Evolutionary conservation across 768 basidiomycete genomes (phyloP).

Genomic region (Coprinellus micaceus): DNA sequence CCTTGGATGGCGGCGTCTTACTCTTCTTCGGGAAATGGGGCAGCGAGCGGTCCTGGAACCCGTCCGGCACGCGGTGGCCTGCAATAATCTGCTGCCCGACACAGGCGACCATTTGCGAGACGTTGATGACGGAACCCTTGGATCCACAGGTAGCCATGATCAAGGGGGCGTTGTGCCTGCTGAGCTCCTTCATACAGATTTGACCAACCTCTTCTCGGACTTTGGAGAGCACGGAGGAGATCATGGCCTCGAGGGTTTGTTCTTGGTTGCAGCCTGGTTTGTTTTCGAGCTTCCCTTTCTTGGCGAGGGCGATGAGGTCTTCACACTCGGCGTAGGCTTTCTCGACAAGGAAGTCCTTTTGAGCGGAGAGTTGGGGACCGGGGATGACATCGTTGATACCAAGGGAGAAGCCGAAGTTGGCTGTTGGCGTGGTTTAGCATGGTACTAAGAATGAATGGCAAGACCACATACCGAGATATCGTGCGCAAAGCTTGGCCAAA

Average conservation of each 20-base stretch:
- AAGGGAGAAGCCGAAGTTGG: constrained; percentile 95
- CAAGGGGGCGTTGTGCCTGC: constrained; percentile 91
- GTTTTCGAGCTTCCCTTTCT: constrained; percentile 89
- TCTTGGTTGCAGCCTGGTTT: constrained; percentile 98
- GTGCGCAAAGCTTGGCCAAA: constrained; percentile 90
- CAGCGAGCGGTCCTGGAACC: constrained; percentile 98
- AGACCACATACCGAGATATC: constrained; percentile 76
- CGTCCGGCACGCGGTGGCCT: constrained; percentile 96
- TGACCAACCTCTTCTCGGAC: constrained; percentile 96
- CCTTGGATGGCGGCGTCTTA: constrained; percentile 93
- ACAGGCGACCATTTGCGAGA: constrained; percentile 99
- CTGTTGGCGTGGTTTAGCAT: constrained; percentile 35
- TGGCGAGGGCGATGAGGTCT: constrained; percentile 83
- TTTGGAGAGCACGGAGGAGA: constrained; percentile 88
- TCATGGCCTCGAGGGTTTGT: constrained; percentile 93
- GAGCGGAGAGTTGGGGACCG: constrained; percentile 70
- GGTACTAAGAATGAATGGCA: not conserved
- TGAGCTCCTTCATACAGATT: constrained; percentile 98
- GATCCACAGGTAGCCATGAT: constrained; percentile 99
- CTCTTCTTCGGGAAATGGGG: constrained; percentile 98
- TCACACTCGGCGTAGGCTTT: constrained; percentile 86
- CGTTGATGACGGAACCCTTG: constrained; percentile 98
- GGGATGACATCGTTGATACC: constrained; percentile 99
- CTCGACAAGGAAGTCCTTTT: constrained; percentile 85
- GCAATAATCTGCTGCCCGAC: constrained; percentile 99